Evolutionary conservation across 352 stramenopile species (phyloP), one percentile per base, ranked within the genome.

Genomic region (Pythium guiyangense): DNA sequence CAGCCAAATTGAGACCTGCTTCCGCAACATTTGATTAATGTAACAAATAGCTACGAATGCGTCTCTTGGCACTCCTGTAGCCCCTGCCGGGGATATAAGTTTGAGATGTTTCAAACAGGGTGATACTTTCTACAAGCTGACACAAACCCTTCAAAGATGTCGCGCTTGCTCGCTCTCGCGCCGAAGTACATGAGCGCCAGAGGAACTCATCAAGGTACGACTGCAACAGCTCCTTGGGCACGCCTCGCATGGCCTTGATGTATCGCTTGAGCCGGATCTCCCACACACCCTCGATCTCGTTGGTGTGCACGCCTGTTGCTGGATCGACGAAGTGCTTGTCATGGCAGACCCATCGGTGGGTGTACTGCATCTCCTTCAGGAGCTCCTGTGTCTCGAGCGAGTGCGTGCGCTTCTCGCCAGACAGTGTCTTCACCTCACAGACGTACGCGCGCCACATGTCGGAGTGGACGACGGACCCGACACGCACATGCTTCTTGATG

Each of bases 241-340:
- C 48, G n/a, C 58, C 58, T 8, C 58, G 58, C 44, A 57, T 57
- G 15, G 44, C 44, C 51, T 55, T 64, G 29, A 54, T 47, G 42
- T 26, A 45, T 4, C 27, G 8, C 47, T 60, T 64, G 6, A 64
- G 20, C 5, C 40, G 6, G 6, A 54, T 42, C 44, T 60, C 59
- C 60, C 60, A 66, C 1, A 53, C 17, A 3, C 60, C 53, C 43
- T 66, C 52, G 22, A 62, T 62, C 1, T 25, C 17, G 37, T 62
- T 59, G 3, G 60, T 66, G 54, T 66, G 60, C 4, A 42, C 53
- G 4, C 59, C 59, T 14, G 52, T 66, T 2, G 18, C n/a, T 17
- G 52, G 60, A 42, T 66, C 57, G 11, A 45, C 14, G 22, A 57
- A 63, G 57, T 57, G 42, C 31, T 48, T 50, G 22, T 20, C 29